Evolutionary conservation across 225 moss, liverwort and hornwort species (phyloP).

Genomic region (Ulota crispa): DNA sequence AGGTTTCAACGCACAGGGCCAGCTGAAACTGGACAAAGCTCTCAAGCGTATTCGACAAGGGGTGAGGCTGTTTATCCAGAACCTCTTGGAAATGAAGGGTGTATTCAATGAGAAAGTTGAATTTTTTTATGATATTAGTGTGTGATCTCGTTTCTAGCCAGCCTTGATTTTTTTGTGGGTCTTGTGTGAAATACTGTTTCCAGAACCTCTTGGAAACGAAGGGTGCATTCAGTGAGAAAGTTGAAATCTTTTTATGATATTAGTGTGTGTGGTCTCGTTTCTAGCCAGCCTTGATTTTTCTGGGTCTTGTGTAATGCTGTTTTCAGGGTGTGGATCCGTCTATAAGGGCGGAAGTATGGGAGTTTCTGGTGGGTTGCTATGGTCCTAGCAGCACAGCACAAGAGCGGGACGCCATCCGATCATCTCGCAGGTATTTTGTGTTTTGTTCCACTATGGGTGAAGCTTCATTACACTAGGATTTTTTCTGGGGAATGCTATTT

Average conservation of each 20-base stretch:
- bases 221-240: not conserved
- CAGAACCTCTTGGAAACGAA: constrained; percentile 37
- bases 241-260: not conserved
- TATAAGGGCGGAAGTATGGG: constrained; percentile 95
- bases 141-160: not conserved
- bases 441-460: not conserved
- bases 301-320: constrained; percentile 19
- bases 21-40: constrained; percentile 79
- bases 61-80: constrained; percentile 51
- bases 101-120: not conserved
- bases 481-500: too few relatives aligned
- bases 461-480: not conserved
- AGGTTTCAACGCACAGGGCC: constrained; percentile 74
- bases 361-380: constrained; percentile 88
- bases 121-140: not conserved
- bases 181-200: constrained; percentile 10
- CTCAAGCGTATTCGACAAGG: constrained; percentile 86
- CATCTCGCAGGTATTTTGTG: constrained; percentile 77
- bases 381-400: constrained; percentile 71
- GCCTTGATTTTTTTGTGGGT: not conserved
- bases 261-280: not conserved
- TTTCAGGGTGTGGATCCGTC: constrained; percentile 87
- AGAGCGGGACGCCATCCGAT: constrained; percentile 80
- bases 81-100: not conserved
- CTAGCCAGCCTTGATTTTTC: not conserved